Conservation (phyloP, 2,329 filamentous ascomycete genomes). For the Balansia obtecta region DNA sequence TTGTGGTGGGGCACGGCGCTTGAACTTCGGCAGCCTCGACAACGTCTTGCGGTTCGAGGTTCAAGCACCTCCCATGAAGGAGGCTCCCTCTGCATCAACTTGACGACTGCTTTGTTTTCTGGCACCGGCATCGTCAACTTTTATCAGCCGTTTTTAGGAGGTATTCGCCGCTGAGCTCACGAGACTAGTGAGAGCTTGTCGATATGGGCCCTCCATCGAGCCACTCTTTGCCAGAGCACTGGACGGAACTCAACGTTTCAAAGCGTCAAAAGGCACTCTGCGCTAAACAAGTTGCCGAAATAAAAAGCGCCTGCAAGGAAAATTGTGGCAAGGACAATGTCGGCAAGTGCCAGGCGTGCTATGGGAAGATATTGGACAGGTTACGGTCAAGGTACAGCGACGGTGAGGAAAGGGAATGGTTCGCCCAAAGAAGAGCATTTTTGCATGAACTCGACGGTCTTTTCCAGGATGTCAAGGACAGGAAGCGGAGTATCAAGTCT, state of each 20-base stretch:
- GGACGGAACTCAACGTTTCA: constrained; percentile 25
- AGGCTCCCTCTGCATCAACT: too few species aligned
- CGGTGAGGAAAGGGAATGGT: constrained; percentile 35
- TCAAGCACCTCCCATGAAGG: too few species aligned
- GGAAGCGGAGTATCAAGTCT: constrained; percentile 27
- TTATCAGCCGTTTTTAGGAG: neutral
- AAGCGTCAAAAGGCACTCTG: constrained; percentile 22
- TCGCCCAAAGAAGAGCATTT: constrained; percentile 34
- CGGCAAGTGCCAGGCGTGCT: constrained; percentile 35
- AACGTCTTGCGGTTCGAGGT: too few species aligned
- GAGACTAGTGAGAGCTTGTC: neutral
- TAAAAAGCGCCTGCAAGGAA: constrained; percentile 29
- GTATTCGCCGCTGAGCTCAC: neutral
- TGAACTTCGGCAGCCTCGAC: constrained; percentile 3
- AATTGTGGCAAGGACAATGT: constrained; percentile 31
- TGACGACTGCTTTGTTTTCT: too few species aligned
- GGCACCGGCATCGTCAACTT: too few species aligned
- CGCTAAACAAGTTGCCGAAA: constrained; percentile 26
- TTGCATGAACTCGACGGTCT: constrained; percentile 35
- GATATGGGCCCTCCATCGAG: constrained; percentile 14
- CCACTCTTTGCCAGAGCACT: constrained; percentile 24
- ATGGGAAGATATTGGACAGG: constrained; percentile 31
- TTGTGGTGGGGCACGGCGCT: constrained; percentile 1
- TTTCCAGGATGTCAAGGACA: constrained; percentile 33
- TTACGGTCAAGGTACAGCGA: constrained; percentile 26